Evolutionary conservation across 2,329 filamentous ascomycete species (phyloP).

Genomic region (Stagonosporopsis vannaccii): DNA sequence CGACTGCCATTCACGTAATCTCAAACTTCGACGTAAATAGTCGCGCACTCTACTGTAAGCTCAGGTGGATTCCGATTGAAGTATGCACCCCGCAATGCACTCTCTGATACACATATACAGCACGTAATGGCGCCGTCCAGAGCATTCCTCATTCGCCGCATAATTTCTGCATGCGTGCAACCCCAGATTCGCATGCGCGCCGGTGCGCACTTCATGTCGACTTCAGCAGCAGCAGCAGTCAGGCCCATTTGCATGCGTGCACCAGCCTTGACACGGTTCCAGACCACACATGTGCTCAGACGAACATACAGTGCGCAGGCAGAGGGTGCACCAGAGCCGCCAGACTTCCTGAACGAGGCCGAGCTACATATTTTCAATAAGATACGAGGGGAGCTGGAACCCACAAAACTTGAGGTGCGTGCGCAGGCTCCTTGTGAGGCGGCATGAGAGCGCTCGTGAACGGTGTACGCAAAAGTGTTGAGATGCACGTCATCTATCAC

Average conservation of each 20-base stretch:
- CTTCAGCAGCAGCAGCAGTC: slow-evolving; percentile 14
- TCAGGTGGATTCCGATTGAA: background rate
- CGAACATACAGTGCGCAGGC: slow-evolving; percentile 38
- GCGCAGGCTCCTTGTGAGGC: background rate
- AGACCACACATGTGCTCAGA: background rate
- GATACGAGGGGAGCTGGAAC: slow-evolving; percentile 52
- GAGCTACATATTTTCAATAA: slow-evolving; percentile 59
- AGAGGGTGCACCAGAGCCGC: slow-evolving; percentile 44
- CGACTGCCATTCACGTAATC: slow-evolving; percentile 14
- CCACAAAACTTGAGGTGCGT: slow-evolving; percentile 56
- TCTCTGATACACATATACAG: slow-evolving; percentile 16
- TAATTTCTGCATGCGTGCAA: slow-evolving; percentile 27
- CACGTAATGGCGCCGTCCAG: slow-evolving; percentile 46
- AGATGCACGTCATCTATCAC: slow-evolving; percentile 19
- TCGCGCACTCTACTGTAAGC: slow-evolving; percentile 21
- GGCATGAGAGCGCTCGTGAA: slow-evolving; percentile 7
- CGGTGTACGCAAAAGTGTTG: slow-evolving; percentile 18
- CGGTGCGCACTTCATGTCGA: slow-evolving; percentile 27
- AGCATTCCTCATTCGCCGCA: slow-evolving; percentile 35
- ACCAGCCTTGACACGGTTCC: slow-evolving; percentile 1
- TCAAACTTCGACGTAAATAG: slow-evolving; percentile 24
- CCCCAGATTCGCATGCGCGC: slow-evolving; percentile 20
- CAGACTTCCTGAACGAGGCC: slow-evolving; percentile 56
- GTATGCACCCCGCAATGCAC: slow-evolving; percentile 17
- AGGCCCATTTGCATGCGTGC: slow-evolving; percentile 13